Evolutionary conservation across 2,329 filamentous ascomycete genomes (phyloP), one percentile per base, ranked within the genome.

Genomic region (Ophiostoma himal-ulmi): DNA sequence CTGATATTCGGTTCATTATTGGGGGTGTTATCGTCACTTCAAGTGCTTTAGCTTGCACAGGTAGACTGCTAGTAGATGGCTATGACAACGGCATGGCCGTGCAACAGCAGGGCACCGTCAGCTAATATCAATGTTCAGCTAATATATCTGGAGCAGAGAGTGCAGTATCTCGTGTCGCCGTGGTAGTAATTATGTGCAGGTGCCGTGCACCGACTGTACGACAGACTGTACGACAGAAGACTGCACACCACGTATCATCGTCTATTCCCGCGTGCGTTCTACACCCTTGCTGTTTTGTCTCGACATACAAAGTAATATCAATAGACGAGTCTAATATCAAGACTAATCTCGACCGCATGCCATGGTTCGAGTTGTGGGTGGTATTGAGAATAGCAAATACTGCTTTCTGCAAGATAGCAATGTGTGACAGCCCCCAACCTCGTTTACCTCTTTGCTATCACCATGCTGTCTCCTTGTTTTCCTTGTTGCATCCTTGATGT

Each of bases 321-420:
- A 34, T 62, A 57, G 22, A 57, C 52, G 52, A 57, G 44, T n/a
- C 44, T 48, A n/a, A 48, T 48, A n/a, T 44, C 41, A 48, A n/a
- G 44, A 26, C 52, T 14, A 57, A 57, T 57, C 52, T 57, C 52
- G 52, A 57, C n/a, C 26, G 52, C 52, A 57, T 57, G 44, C 17
- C 41, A 20, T 48, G 8, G 10, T 3, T 39, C 10, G 10, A 39
- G 37, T 3, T 39, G 37, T 13, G 37, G 11, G 37, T 39, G 8
- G 11, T 39, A 13, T 6, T 39, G 37, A 39, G 37, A 39, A 39
- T 10, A 39, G 37, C 37, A 39, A n/a, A n/a, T 48, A 20, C 44
- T 48, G 17, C 17, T 8, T 48, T 30, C 44, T 26, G 52, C 52
- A 26, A 57, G 22, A 57, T 26, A 57, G 52, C 52, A 11, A 22